Evolutionary conservation across 1,284 basidiomycete genomes (phyloP).

Genomic region (Tetrapyrgos nigripes): DNA sequence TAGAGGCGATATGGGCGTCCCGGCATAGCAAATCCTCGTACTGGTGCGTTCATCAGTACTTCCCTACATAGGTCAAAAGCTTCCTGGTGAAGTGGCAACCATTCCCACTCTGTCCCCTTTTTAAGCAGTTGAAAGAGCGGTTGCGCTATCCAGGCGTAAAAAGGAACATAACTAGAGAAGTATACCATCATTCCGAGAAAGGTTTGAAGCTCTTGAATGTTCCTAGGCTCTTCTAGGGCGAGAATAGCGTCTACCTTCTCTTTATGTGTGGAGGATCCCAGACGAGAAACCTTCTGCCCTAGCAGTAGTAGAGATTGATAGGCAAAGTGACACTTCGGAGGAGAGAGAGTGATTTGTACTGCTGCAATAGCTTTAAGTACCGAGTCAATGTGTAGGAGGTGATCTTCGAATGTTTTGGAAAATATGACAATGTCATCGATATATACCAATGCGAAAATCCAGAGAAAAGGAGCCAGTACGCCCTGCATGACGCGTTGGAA

Average conservation of each 20-base stretch:
- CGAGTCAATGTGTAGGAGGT: too few species aligned
- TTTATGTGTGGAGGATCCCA: too few species aligned
- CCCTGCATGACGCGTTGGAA: constrained; percentile 18
- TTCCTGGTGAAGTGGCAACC: constrained; percentile 26
- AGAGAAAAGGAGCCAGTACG: constrained; percentile 13
- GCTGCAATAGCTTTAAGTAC: too few species aligned
- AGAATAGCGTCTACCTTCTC: constrained; percentile 33
- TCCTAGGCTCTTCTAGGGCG: constrained; percentile 23
- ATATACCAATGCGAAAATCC: constrained; percentile 19
- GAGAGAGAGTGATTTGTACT: too few species aligned
- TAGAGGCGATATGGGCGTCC: too few species aligned
- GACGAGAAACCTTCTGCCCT: too few species aligned
- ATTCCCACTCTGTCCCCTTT: constrained; percentile 32
- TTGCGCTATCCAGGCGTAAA: too few species aligned
- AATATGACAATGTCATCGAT: too few species aligned
- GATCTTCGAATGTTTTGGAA: too few species aligned
- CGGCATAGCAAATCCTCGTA: constrained; percentile 35
- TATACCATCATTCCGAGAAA: background rate
- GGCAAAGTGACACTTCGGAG: too few species aligned
- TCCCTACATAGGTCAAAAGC: constrained; percentile 33
- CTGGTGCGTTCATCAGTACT: constrained; percentile 31
- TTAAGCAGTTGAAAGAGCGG: constrained; percentile 31
- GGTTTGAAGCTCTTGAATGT: constrained; percentile 27
- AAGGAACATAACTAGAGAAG: too few species aligned
- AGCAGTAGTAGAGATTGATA: too few species aligned